A percentile compares a stretch with the other conserved stretches of the same genome.
Conservation (phyloP, 164 flowering plant genomes). For the Stephania cephalantha region DNA sequence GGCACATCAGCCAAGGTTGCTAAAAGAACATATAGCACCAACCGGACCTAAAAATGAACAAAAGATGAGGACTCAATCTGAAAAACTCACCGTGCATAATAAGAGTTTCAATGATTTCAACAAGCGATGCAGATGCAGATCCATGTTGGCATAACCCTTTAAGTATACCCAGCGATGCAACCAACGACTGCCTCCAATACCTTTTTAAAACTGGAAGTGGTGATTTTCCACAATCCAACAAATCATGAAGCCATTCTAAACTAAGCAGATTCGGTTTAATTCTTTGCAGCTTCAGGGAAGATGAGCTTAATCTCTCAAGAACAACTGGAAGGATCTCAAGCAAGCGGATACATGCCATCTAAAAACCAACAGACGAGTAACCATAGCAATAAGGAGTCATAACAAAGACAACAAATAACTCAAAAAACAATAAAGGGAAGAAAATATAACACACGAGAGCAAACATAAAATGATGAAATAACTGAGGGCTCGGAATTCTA, state of each 20-base stretch:
- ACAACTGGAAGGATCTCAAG: conserved; percentile 77
- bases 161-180: conserved; percentile 41
- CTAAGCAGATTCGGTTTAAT: conserved; percentile 20
- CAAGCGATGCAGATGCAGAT: conserved; percentile 25
- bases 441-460: background rate
- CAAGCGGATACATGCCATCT: conserved; percentile 90
- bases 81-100: conserved; percentile 50
- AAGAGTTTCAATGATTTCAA: conserved; percentile 44
- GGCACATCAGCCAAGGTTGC: conserved; percentile 4
- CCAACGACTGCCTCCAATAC: conserved; percentile 68
- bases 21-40: background rate
- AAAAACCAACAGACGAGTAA: conserved; percentile 15
- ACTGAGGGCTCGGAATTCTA: background rate
- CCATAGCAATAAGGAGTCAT: background rate
- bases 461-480: background rate
- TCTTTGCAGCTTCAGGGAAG: conserved; percentile 16
- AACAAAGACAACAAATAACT: background rate
- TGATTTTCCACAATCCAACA: conserved; percentile 81
- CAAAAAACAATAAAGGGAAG: background rate
- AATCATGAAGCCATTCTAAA: conserved; percentile 68
- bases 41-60: background rate
- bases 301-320: conserved; percentile 38
- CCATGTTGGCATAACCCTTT: conserved; percentile 29
- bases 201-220: conserved; percentile 50
- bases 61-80: background rate